A percentile compares a stretch with the other conserved stretches of the same genome.
These are phyloP conservation scores for Spergularia azorica DNA, from an alignment of 179 eudicot species.

Conservation along the genomic window DNA sequence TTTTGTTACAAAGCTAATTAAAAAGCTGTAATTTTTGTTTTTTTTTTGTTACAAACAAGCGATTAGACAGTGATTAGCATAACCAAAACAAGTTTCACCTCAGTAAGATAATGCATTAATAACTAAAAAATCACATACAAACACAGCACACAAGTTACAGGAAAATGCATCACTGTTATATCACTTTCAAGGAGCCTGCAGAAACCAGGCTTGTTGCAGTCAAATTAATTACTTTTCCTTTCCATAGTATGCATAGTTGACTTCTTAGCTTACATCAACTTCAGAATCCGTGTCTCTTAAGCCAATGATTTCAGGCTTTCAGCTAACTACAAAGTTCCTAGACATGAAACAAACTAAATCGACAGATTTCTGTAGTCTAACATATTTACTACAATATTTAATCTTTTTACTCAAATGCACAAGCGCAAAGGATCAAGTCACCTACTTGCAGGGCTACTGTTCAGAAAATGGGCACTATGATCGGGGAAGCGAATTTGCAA, in stretches of 20 bases:
- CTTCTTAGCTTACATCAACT: neutral
- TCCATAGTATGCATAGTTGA: neutral
- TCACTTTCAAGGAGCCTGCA: neutral
- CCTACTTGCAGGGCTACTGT: conserved; percentile 20
- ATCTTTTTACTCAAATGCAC: neutral
- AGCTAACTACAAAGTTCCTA: conserved; percentile 9
- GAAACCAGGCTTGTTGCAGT: neutral
- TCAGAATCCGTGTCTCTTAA: neutral
- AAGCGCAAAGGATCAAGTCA: conserved; percentile 17
- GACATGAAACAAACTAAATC: conserved; percentile 19
- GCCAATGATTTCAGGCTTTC: neutral
- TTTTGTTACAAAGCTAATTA: too few relatives aligned
- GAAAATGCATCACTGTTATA: neutral
- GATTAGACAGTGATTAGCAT: neutral
- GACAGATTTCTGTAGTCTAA: neutral
- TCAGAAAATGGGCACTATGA: conserved; percentile 13
- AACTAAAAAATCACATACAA: neutral
- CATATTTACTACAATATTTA: neutral
- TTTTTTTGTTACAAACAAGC: too few relatives aligned
- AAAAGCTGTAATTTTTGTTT: too few relatives aligned
- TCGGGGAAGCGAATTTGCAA: conserved; percentile 20
- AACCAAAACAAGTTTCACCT: neutral
- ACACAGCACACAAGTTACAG: neutral
- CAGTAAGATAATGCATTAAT: neutral
- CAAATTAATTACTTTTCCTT: neutral